Percentiles rank a stretch among this genome's conserved stretches.
Conservation (phyloP, 805 yeast species). For the Yueomyces sp. region DNA sequence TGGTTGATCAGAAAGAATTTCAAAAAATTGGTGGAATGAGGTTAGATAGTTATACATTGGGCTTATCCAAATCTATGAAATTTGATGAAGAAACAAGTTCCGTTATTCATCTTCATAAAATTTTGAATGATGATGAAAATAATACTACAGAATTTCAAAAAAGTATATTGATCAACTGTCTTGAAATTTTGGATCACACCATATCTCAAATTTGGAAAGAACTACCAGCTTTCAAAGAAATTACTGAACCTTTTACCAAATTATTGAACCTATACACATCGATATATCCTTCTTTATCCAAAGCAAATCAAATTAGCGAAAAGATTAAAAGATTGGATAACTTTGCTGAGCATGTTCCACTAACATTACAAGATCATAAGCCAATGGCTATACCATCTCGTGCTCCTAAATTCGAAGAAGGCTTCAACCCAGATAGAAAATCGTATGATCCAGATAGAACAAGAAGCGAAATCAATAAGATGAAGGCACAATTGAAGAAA, state of each 20-base stretch:
- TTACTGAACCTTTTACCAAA: slow-evolving; percentile 33
- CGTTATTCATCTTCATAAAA: slow-evolving; percentile 10
- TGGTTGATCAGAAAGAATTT: slow-evolving; percentile 16
- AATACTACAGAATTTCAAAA: slow-evolving; percentile 2
- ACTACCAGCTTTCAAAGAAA: slow-evolving; percentile 45
- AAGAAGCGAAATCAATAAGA: slow-evolving; percentile 71
- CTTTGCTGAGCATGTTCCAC: slow-evolving; percentile 50
- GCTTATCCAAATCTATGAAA: slow-evolving; percentile 6
- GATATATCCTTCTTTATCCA: slow-evolving; percentile 24
- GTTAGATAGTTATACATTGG: slow-evolving; percentile 10
- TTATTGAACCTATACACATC: slow-evolving; percentile 30
- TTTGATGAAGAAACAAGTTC: slow-evolving; percentile 3
- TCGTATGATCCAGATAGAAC: slow-evolving; percentile 75
- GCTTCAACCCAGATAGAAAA: slow-evolving; percentile 90
- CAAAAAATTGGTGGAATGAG: slow-evolving; percentile 4
- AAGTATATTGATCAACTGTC: slow-evolving; percentile 16
- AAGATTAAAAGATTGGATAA: slow-evolving; percentile 38
- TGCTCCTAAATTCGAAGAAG: slow-evolving; percentile 89
- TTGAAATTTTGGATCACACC: slow-evolving; percentile 21
- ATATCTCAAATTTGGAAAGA: slow-evolving; percentile 44
- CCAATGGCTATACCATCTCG: slow-evolving; percentile 73
- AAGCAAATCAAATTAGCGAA: slow-evolving; percentile 24
- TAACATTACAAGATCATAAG: slow-evolving; percentile 69
- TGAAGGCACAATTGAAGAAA: slow-evolving; percentile 76
- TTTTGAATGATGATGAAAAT: slow-evolving; percentile 19